Base-by-base conservation (phyloP, 1,139 yeast genomes). In the Candida buenavistaensis region DNA sequence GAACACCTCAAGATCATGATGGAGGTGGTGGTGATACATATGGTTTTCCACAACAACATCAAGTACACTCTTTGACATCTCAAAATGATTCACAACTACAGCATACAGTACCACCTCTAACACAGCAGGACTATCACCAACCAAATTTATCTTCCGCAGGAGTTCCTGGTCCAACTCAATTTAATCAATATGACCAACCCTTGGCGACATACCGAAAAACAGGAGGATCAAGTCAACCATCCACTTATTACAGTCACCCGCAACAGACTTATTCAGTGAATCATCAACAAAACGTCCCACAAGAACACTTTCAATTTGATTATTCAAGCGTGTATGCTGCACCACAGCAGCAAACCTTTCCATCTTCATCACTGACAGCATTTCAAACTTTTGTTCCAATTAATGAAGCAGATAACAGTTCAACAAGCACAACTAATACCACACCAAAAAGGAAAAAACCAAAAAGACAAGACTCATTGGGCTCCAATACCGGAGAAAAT, bases 401-500 rank as follows among this genome's bases (percentile, higher is more conserved):
- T 2, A 33, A 39, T 19, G 32, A 42, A 12, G 33, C 37, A 8
- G 13, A 22, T n/a, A n/a, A 22, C 12, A 12, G 11, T n/a, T 22
- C 54, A 51, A 3, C 31, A 30, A 23, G 17, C 38, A 22, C 30
- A 26, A 20, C 23, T 29, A 13, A 7, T 26, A 9, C 36, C 6
- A 17, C 35, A 19, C 45, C 16, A 25, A 32, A 31, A 26, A 50
- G 62, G 30, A 65, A 64, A 40, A 51, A 61, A 35, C 51, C 48
- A 17, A 55, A 70, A 42, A 52, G 57, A 33, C 35, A 5, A 13
- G 35, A 28, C 13, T 26, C 51, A 8, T 13, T 30, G 66, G 3
- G 72, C 65, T 16, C 42, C 63, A 59, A 42, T 57, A 64, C 3
- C 14, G 64, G 54, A 14, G 57, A 52, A 33, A 35, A 39, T 12